phyloP scores from a whole-genome alignment of 2,329 filamentous ascomycete species.

The Hansfordia pulvinata region DNA sequence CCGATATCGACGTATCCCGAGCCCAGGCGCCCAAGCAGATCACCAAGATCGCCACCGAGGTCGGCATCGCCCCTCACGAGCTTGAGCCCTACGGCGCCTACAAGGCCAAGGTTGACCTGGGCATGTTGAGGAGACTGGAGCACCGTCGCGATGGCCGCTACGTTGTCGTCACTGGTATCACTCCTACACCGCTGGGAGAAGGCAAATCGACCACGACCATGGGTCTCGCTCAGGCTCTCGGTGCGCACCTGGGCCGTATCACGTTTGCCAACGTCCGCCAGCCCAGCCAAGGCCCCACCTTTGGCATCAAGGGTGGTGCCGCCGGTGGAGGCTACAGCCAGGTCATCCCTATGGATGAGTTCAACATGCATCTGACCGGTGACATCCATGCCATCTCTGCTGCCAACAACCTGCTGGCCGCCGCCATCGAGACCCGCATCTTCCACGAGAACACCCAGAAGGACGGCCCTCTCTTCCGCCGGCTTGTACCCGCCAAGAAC shows the following conservation, averaged over 20 bases:
- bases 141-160: slow-evolving; percentile 86
- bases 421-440: slow-evolving; percentile 93
- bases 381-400: slow-evolving; percentile 97
- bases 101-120: slow-evolving; percentile 90
- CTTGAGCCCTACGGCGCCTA: slow-evolving; percentile 88
- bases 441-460: slow-evolving; percentile 97
- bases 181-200: slow-evolving; percentile 89
- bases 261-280: slow-evolving; percentile 96
- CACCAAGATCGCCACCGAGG: slow-evolving; percentile 67
- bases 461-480: slow-evolving; percentile 73
- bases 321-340: slow-evolving; percentile 97
- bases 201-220: slow-evolving; percentile 98
- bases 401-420: slow-evolving; percentile 91
- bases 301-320: slow-evolving; percentile 97
- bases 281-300: slow-evolving; percentile 92
- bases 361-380: slow-evolving; percentile 93
- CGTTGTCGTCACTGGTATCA: slow-evolving; percentile 88
- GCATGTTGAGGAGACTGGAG: slow-evolving; percentile 66
- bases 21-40: slow-evolving; percentile 88
- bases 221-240: slow-evolving; percentile 84
- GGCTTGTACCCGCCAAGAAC: slow-evolving; percentile 81
- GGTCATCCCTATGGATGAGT: slow-evolving; percentile 99
- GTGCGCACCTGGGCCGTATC: slow-evolving; percentile 74
- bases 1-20: slow-evolving; percentile 85
- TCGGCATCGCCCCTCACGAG: slow-evolving; percentile 80